Conservation (phyloP, 345 rosid species). For the Ceriops decandra region DNA sequence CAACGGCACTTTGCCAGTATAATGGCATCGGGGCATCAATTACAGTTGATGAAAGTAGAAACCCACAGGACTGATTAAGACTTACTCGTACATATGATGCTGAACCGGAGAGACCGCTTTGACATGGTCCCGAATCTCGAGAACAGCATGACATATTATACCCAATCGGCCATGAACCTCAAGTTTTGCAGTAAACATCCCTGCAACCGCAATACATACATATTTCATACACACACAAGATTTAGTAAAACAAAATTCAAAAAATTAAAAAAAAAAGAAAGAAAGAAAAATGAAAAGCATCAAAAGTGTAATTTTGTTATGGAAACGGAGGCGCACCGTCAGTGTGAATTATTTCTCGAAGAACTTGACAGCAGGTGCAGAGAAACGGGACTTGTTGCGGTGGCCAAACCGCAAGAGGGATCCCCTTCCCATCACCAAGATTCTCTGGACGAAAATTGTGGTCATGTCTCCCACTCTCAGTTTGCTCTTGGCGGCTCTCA, state of each 20-base stretch:
- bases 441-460: not conserved
- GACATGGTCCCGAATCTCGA: constrained; percentile 18
- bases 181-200: constrained; percentile 34
- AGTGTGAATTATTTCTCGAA: constrained; percentile 47
- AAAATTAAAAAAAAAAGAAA: not conserved
- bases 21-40: no score
- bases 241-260: no score
- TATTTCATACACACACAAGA: not conserved
- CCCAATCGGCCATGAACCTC: constrained; percentile 63
- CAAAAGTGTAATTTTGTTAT: not conserved
- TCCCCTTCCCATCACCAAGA: not conserved
- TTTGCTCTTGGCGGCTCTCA: not conserved
- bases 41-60: not conserved
- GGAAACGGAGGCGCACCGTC: constrained; percentile 31
- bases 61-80: not conserved
- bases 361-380: constrained; percentile 48
- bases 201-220: constrained; percentile 14
- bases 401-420: constrained; percentile 26
- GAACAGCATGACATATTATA: constrained; percentile 46
- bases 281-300: not conserved
- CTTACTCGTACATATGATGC: constrained; percentile 50
- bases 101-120: not conserved
- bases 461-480: not conserved
- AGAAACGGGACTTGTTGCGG: constrained; percentile 24
- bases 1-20: no score